phyloP scores from a whole-genome alignment of 352 stramenopile species.

The Phytophthora pseudosyringae region DNA sequence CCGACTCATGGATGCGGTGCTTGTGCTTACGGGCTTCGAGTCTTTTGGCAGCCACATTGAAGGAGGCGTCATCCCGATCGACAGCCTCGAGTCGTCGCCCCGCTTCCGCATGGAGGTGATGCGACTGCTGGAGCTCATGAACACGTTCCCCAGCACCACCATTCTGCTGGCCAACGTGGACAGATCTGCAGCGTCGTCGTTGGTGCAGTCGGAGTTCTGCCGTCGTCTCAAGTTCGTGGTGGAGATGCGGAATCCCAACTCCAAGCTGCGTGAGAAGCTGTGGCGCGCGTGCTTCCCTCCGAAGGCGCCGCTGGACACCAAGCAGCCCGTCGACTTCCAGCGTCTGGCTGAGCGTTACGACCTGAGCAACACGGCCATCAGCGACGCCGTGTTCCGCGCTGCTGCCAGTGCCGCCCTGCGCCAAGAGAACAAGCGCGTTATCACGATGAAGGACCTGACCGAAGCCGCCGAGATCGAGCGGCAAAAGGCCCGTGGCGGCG shows the following conservation, averaged over 20 bases:
- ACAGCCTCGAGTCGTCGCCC: constrained; percentile 69
- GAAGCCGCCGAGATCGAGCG: constrained; percentile 77
- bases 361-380: constrained; percentile 79
- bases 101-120: constrained; percentile 79
- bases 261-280: constrained; percentile 71
- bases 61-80: constrained; percentile 50
- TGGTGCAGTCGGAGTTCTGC: constrained; percentile 72
- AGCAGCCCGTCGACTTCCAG: constrained; percentile 66
- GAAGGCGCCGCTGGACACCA: constrained; percentile 66
- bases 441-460: constrained; percentile 84
- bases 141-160: constrained; percentile 79
- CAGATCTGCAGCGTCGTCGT: constrained; percentile 45
- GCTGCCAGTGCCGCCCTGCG: constrained; percentile 75
- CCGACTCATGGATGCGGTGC: constrained; percentile 84
- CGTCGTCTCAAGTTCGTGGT: constrained; percentile 88
- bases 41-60: constrained; percentile 84
- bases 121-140: constrained; percentile 80
- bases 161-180: constrained; percentile 81
- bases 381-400: constrained; percentile 83
- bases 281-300: constrained; percentile 81
- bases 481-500: constrained; percentile 68
- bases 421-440: constrained; percentile 60
- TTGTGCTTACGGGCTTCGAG: constrained; percentile 89
- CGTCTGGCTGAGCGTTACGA: constrained; percentile 78
- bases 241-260: constrained; percentile 82